Evolutionary conservation across 441 rosid species (phyloP).

Genomic region (Adansonia madagascariensis): DNA sequence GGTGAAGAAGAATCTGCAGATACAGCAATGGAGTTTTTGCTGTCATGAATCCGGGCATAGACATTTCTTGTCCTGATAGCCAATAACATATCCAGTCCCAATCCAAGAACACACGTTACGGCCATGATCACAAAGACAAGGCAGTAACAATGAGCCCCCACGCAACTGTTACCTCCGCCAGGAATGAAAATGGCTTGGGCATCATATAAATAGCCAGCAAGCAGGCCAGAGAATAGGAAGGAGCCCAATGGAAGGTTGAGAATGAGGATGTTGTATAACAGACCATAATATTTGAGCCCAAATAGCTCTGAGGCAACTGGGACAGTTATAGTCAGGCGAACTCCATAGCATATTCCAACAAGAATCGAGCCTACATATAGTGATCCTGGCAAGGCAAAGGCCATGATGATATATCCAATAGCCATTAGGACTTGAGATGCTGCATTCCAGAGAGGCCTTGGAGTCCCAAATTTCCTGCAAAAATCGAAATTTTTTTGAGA

Average conservation of each 20-base stretch:
- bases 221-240: slow-evolving; percentile 61
- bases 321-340: slow-evolving; percentile 54
- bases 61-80: slow-evolving; percentile 44
- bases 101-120: slow-evolving; percentile 44
- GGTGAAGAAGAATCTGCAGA: slow-evolving; percentile 7
- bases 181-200: slow-evolving; percentile 44
- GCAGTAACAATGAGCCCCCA: slow-evolving; percentile 55
- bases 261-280: slow-evolving; percentile 55
- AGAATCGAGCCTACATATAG: slow-evolving; percentile 55
- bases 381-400: slow-evolving; percentile 54
- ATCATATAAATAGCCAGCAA: slow-evolving; percentile 54
- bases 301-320: slow-evolving; percentile 60
- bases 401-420: slow-evolving; percentile 49
- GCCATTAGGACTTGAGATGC: slow-evolving; percentile 58
- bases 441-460: slow-evolving; percentile 60
- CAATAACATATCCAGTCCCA: slow-evolving; percentile 47
- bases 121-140: slow-evolving; percentile 57
- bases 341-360: slow-evolving; percentile 56
- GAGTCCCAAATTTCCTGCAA: slow-evolving; percentile 50
- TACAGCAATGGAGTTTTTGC: slow-evolving; percentile 33
- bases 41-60: slow-evolving; percentile 43
- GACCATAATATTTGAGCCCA: slow-evolving; percentile 60
- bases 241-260: slow-evolving; percentile 61
- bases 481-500: not conserved
- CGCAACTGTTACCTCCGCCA: slow-evolving; percentile 55